Evolutionary conservation across 2,329 filamentous ascomycete species (phyloP).

Genomic region (Neurospora crassa): DNA sequence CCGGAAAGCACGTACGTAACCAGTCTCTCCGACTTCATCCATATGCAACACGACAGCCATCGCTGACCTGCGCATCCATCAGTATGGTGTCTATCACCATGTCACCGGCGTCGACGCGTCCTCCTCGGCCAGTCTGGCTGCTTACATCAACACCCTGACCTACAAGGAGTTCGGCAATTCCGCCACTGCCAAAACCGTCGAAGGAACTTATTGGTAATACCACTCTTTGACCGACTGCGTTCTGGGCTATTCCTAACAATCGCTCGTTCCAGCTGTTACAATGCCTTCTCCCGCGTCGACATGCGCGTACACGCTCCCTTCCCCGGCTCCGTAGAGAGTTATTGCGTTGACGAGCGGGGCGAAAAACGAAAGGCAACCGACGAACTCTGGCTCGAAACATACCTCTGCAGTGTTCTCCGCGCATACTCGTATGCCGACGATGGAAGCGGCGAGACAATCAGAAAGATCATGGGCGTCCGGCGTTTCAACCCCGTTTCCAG

Average conservation of each 20-base stretch:
- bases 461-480: constrained; percentile 93
- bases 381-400: constrained; percentile 93
- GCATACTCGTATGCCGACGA: constrained; percentile 97
- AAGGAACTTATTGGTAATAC: constrained; percentile 80
- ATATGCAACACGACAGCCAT: constrained; percentile 10
- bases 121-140: constrained; percentile 90
- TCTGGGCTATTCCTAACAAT: constrained; percentile 3
- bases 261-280: constrained; percentile 63
- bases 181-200: constrained; percentile 72
- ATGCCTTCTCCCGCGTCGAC: constrained; percentile 94
- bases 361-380: constrained; percentile 91
- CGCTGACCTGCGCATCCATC: not conserved
- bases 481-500: constrained; percentile 96
- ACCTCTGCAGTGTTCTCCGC: constrained; percentile 85
- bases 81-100: constrained; percentile 95
- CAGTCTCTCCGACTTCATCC: not conserved
- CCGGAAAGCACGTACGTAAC: constrained; percentile 43
- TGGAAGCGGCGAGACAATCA: constrained; percentile 85
- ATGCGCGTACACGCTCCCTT: constrained; percentile 99
- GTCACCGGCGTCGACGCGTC: constrained; percentile 95
- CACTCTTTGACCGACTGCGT: not conserved
- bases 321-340: constrained; percentile 90
- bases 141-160: constrained; percentile 96
- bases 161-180: constrained; percentile 78
- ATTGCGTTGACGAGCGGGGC: constrained; percentile 93